Evolutionary conservation across 495 filamentous ascomycete species (phyloP), one percentile per base, ranked within the genome.

Genomic region (Talaromyces thailandensis): DNA sequence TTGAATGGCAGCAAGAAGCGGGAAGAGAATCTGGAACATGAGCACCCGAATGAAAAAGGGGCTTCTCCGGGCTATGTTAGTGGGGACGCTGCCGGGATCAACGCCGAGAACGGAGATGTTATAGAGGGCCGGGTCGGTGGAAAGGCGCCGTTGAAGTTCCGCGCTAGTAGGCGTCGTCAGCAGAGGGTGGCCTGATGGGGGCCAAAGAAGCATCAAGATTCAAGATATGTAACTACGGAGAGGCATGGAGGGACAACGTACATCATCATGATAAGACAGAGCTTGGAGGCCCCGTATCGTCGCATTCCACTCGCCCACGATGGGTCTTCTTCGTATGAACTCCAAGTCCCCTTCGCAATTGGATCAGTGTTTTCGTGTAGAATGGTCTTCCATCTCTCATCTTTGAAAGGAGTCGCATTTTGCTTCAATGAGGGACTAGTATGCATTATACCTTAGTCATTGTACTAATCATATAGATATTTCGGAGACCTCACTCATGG

Each of bases 191-290:
- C 24, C 21, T 43, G n/a, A 4, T 16, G 9, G n/a, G 9, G 21
- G 9, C 18, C 18, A n/a, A 18, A 28, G 40, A 23, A 16, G n/a
- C 8, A 16, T 16, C 6, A 25, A 31, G 29, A 9, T 31, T 5
- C 11, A 43, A 18, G 1, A 24, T 9, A 43, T n/a, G n/a, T n/a
- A n/a, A n/a, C n/a, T n/a, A n/a, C n/a, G n/a, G n/a, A n/a, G n/a
- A 31, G 2, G 31, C 31, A 12, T 31, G 31, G 31, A 35, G 31
- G 21, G 18, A 5, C 21, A 9, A 48, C 74, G 57, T 71, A 67
- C 75, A 71, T 69, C 63, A 76, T 73, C 72, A 78, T 76, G 50
- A 77, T 58, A 16, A 71, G 37, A 58, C 68, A 71, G 12, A 75
- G 63, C 60, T 77, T 78, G 29, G 69, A 63, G 9, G 71, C 72